A percentile compares a stretch with the other conserved stretches of the same genome.
Conservation (phyloP, 768 basidiomycete genomes). For the Psilocybe cubensis region DNA sequence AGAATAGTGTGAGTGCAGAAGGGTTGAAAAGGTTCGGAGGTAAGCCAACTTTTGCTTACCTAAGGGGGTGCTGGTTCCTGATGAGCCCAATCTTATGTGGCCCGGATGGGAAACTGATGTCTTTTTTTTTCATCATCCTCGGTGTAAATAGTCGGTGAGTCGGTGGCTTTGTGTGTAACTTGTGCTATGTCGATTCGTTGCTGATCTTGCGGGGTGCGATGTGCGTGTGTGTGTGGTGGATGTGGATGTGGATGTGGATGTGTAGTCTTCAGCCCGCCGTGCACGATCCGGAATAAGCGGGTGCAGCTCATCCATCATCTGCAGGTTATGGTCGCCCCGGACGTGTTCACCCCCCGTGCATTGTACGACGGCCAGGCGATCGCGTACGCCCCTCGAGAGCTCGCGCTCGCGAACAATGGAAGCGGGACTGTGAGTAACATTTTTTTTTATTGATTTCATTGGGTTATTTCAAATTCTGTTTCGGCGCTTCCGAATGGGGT, state of each 20-base stretch:
- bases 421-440: conserved; percentile 28
- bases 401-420: background rate
- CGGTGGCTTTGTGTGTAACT: background rate
- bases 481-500: no score
- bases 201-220: background rate
- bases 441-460: conserved; percentile 4
- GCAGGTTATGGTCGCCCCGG: conserved; percentile 37
- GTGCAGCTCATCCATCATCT: conserved; percentile 38
- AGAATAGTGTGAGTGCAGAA: no score
- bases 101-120: background rate
- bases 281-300: conserved; percentile 6
- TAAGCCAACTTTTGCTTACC: no score
- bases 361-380: conserved; percentile 52
- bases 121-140: background rate
- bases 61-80: no score
- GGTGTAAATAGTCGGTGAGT: conserved; percentile 19
- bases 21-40: no score
- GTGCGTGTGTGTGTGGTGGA: no score
- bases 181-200: background rate
- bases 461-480: no score
- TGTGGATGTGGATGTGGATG: no score
- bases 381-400: conserved; percentile 36
- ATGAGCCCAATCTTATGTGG: no score
- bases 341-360: conserved; percentile 41
- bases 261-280: conserved; percentile 9